Conservation (phyloP, 75 land plant species). For the Cunninghamia lanceolata region DNA sequence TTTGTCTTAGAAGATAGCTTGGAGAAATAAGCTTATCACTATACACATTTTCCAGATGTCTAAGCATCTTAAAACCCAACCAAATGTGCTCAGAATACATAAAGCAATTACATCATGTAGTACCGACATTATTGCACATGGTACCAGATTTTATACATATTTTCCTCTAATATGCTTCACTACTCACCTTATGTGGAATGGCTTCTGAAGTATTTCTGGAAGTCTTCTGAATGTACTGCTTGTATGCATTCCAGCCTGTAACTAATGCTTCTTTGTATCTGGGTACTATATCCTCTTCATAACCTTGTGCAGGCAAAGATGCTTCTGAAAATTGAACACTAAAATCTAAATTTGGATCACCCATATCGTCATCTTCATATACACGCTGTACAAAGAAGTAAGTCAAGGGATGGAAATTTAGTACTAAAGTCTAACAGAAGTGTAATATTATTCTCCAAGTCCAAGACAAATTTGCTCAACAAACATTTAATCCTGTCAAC, state of each 20-base stretch:
- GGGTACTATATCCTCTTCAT: constrained; percentile 47
- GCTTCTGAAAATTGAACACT: not conserved
- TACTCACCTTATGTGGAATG: not conserved
- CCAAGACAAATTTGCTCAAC: not conserved
- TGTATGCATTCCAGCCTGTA: constrained; percentile 28
- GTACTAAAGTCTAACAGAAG: not conserved
- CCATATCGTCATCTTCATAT: constrained; percentile 38
- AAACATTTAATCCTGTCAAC: not conserved
- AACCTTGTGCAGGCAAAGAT: constrained; percentile 25
- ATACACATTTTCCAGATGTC: not conserved
- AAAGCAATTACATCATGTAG: not conserved
- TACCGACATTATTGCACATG: not conserved
- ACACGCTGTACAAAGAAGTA: constrained; percentile 29
- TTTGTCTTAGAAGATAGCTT: not conserved
- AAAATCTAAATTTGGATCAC: constrained; percentile 7
- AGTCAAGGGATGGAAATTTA: not conserved
- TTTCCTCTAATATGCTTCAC: not conserved
- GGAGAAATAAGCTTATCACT: not conserved
- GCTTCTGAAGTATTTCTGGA: not conserved
- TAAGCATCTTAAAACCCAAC: not conserved
- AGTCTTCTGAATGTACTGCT: constrained; percentile 6
- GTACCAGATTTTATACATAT: not conserved
- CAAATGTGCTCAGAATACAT: not conserved
- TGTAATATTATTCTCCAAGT: not conserved
- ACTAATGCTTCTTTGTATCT: constrained; percentile 49